A percentile compares a stretch with the other conserved stretches of the same genome.
These are phyloP conservation scores for Raphanus sativus DNA, from an alignment of 345 rosid species.

Conservation along the genomic window DNA sequence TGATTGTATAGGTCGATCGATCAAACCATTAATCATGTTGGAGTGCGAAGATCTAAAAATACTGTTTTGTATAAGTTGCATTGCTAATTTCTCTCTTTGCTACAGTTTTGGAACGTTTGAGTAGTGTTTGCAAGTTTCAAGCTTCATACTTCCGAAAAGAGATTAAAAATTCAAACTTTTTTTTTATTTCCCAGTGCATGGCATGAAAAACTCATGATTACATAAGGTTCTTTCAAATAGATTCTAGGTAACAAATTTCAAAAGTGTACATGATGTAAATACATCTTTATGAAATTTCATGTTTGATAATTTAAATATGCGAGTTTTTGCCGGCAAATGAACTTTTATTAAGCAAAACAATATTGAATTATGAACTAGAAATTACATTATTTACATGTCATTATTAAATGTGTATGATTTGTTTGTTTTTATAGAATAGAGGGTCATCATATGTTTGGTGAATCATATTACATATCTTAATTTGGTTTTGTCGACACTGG, in stretches of 20 bases:
- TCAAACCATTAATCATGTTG: conserved; percentile 17
- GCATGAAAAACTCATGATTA: not conserved
- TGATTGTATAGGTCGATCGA: conserved; percentile 2
- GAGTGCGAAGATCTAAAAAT: conserved; percentile 19
- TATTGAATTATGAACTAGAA: not conserved
- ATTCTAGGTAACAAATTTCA: not conserved
- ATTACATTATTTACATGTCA: not conserved
- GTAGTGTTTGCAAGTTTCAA: conserved; percentile 14
- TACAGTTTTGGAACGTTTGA: conserved; percentile 34
- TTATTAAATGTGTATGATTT: conserved; percentile 1
- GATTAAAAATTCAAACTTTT: not conserved
- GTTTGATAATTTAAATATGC: not conserved
- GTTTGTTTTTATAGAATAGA: not conserved
- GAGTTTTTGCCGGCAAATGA: not conserved
- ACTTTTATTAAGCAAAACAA: not conserved
- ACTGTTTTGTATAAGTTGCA: conserved; percentile 15
- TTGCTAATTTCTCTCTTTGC: conserved; percentile 13
- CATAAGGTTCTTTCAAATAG: not conserved
- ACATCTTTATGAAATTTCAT: not conserved
- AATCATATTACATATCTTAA: conserved; percentile 21
- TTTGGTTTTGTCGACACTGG: conserved; percentile 14
- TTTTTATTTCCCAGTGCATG: conserved; percentile 15
- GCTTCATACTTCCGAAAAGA: conserved; percentile 18
- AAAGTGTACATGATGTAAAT: not conserved
- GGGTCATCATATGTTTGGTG: conserved; percentile 30